Conservation (phyloP, 306 rosid species). For the Sicyos edulis region DNA sequence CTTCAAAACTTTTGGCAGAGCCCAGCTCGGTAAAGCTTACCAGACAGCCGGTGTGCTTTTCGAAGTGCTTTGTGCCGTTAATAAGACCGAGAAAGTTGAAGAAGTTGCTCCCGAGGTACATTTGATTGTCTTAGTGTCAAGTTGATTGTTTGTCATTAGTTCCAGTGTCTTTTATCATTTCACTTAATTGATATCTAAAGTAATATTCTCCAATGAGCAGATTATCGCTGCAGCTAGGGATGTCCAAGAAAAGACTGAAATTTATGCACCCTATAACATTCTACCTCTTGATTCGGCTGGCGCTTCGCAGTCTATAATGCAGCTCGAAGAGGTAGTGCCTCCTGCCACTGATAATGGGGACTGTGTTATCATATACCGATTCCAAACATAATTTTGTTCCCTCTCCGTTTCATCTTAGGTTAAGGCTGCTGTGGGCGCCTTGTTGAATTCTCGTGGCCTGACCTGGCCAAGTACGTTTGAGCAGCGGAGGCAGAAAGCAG, state of each 20-base stretch:
- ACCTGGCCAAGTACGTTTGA: slow-evolving; percentile 80
- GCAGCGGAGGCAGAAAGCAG: slow-evolving; percentile 68
- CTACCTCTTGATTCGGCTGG: slow-evolving; percentile 96
- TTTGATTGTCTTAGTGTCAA: slow-evolving; percentile 20
- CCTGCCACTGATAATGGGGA: neutral
- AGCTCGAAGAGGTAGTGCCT: slow-evolving; percentile 76
- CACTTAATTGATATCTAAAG: neutral
- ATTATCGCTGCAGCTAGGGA: slow-evolving; percentile 96
- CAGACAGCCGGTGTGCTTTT: slow-evolving; percentile 90
- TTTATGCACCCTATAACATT: slow-evolving; percentile 83
- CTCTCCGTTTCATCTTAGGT: slow-evolving; percentile 41
- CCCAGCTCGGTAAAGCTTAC: slow-evolving; percentile 91
- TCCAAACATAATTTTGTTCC: slow-evolving; percentile 23
- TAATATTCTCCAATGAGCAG: slow-evolving; percentile 36
- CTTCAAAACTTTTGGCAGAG: slow-evolving; percentile 46
- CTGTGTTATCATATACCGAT: neutral
- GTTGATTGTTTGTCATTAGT: slow-evolving; percentile 20
- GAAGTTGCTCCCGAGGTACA: slow-evolving; percentile 98
- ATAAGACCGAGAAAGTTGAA: slow-evolving; percentile 91
- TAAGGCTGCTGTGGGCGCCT: slow-evolving; percentile 81
- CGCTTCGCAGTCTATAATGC: slow-evolving; percentile 93
- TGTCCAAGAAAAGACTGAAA: slow-evolving; percentile 94
- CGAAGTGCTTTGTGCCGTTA: slow-evolving; percentile 95
- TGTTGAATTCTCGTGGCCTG: slow-evolving; percentile 76
- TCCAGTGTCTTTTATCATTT: slow-evolving; percentile 14